phyloP scores from a whole-genome alignment of 768 basidiomycete species.

The Polyporus arcularius region DNA sequence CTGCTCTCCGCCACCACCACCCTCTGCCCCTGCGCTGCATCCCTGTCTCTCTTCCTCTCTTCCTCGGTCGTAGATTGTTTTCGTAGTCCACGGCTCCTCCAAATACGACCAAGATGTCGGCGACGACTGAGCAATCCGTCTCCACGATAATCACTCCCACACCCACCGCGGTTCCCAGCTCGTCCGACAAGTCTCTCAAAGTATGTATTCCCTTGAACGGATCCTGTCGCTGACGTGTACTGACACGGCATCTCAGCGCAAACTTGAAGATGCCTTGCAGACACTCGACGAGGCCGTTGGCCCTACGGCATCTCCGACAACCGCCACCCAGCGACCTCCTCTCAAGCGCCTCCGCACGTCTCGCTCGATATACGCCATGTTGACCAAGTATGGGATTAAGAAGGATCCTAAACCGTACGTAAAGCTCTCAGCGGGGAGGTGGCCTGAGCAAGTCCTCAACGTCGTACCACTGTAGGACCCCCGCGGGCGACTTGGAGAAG shows the following conservation, averaged over 20 bases:
- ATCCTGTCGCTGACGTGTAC: conserved; percentile 12
- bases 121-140: conserved; percentile 8
- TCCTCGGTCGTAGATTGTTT: neutral
- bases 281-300: conserved; percentile 66
- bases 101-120: neutral
- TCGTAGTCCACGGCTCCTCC: neutral
- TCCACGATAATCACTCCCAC: conserved; percentile 8
- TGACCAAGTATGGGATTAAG: conserved; percentile 76
- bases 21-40: neutral
- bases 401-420: conserved; percentile 45
- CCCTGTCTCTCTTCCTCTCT: neutral
- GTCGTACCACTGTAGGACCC: conserved; percentile 11
- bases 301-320: conserved; percentile 32
- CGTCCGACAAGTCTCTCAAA: conserved; percentile 25
- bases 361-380: conserved; percentile 72
- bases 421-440: neutral
- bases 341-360: conserved; percentile 55
- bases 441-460: neutral
- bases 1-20: conserved; percentile 5
- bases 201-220: conserved; percentile 8
- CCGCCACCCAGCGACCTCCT: conserved; percentile 37
- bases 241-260: conserved; percentile 50
- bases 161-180: conserved; percentile 2
- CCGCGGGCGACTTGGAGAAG: conserved; percentile 29
- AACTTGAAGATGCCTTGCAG: conserved; percentile 80